These are phyloP conservation scores for Saturnispora saitoi DNA, from an alignment of 805 yeast species.

Conservation along the genomic window DNA sequence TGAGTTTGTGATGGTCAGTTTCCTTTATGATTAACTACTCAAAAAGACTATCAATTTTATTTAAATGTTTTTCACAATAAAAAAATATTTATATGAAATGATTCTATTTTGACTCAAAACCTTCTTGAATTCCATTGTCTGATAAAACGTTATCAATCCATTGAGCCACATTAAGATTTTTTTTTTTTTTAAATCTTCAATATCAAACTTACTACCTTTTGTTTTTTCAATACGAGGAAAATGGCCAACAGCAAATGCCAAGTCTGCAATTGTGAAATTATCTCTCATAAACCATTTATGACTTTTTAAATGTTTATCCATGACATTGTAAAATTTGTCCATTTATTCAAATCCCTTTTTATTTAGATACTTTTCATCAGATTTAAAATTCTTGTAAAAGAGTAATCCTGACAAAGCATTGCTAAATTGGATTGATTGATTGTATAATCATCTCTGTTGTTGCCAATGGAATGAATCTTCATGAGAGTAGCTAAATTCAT, in stretches of 20 bases:
- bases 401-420: background rate
- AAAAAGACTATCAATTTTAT: too few relatives aligned
- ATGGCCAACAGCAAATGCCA: conserved; percentile 1
- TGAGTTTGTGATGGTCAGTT: too few relatives aligned
- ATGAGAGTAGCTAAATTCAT: conserved; percentile 33
- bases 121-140: background rate
- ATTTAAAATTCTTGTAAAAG: background rate
- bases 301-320: background rate
- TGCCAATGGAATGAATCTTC: conserved; percentile 38
- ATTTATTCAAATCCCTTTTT: background rate
- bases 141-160: background rate
- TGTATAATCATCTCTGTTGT: conserved; percentile 38
- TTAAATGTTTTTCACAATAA: too few relatives aligned
- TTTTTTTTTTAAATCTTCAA: background rate
- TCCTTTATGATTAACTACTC: too few relatives aligned
- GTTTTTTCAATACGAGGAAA: conserved; percentile 1
- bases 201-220: background rate
- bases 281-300: background rate
- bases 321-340: background rate
- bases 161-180: background rate
- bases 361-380: background rate
- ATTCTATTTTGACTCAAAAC: background rate
- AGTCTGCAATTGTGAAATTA: background rate
- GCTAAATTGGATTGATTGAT: background rate
- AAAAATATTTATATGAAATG: background rate